These are phyloP conservation scores for Trypanosoma mega DNA, from an alignment of 208 protist genomes.

Conservation along the genomic window DNA sequence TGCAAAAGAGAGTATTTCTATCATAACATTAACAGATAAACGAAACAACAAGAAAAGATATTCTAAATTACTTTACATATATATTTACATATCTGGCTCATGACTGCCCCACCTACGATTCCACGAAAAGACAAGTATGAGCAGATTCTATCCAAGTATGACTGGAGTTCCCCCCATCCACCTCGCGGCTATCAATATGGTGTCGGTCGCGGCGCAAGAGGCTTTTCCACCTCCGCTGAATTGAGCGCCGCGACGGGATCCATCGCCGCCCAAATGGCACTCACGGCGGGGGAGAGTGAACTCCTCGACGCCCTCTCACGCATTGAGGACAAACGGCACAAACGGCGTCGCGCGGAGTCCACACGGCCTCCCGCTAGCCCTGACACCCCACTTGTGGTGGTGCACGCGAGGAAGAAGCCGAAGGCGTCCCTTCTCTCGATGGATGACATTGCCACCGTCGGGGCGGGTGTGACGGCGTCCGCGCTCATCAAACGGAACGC, in stretches of 20 bases:
- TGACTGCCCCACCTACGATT: constrained; percentile 11
- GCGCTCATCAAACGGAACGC: constrained; percentile 59
- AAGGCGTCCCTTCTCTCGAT: constrained; percentile 21
- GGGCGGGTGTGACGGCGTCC: constrained; percentile 11
- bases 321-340: constrained; percentile 44
- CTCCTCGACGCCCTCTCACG: constrained; percentile 39
- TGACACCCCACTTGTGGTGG: too few relatives aligned
- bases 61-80: neutral
- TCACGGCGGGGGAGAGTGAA: constrained; percentile 25
- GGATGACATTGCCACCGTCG: constrained; percentile 28
- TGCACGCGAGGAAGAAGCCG: constrained; percentile 2
- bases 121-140: constrained; percentile 66
- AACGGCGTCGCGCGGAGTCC: constrained; percentile 12
- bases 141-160: constrained; percentile 62
- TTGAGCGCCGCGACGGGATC: constrained; percentile 36
- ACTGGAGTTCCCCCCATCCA: constrained; percentile 68
- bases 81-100: constrained; percentile 13
- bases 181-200: constrained; percentile 80
- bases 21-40: neutral
- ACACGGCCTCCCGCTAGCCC: neutral
- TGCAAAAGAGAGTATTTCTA: neutral
- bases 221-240: constrained; percentile 75
- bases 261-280: neutral
- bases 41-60: neutral
- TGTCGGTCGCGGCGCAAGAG: constrained; percentile 71